Conservation (phyloP, 1,284 basidiomycete genomes). For the Leccinum fuscescens region DNA sequence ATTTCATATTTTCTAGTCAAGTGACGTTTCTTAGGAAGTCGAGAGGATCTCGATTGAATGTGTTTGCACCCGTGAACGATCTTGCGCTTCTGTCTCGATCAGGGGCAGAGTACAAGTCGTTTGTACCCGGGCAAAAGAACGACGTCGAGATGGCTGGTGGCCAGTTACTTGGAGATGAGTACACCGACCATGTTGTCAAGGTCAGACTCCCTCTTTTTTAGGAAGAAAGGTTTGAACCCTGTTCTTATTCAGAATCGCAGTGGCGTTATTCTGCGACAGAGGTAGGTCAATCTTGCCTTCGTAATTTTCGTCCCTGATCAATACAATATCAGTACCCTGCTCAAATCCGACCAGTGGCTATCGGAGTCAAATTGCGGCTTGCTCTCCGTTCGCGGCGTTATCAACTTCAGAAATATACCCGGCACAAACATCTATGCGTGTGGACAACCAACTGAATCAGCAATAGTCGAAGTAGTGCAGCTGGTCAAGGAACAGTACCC, state of each 20-base stretch:
- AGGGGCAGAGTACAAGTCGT: slow-evolving; percentile 50
- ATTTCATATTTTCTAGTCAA: slow-evolving; percentile 52
- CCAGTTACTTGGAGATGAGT: slow-evolving; percentile 89
- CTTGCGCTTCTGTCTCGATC: slow-evolving; percentile 75
- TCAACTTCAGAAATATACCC: slow-evolving; percentile 90
- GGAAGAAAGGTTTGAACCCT: background rate
- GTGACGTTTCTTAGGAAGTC: slow-evolving; percentile 81
- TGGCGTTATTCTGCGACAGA: slow-evolving; percentile 88
- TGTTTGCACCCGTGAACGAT: slow-evolving; percentile 88
- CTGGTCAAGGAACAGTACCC: slow-evolving; percentile 68
- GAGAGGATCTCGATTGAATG: slow-evolving; percentile 73
- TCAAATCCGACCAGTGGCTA: slow-evolving; percentile 92
- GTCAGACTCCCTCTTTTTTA: slow-evolving; percentile 37
- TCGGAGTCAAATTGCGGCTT: slow-evolving; percentile 65
- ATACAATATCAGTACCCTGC: slow-evolving; percentile 58
- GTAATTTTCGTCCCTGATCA: background rate
- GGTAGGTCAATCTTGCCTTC: slow-evolving; percentile 44
- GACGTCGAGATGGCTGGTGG: slow-evolving; percentile 80
- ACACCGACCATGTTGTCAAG: slow-evolving; percentile 90
- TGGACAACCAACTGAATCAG: slow-evolving; percentile 91
- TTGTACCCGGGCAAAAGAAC: slow-evolving; percentile 66
- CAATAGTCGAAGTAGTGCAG: slow-evolving; percentile 81
- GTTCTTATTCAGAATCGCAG: slow-evolving; percentile 66
- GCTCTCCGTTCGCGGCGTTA: slow-evolving; percentile 81
- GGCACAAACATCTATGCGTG: slow-evolving; percentile 87